Evolutionary conservation across 352 stramenopile genomes (phyloP), one percentile per base, ranked within the genome.

Genomic region (Pythium periplocum): DNA sequence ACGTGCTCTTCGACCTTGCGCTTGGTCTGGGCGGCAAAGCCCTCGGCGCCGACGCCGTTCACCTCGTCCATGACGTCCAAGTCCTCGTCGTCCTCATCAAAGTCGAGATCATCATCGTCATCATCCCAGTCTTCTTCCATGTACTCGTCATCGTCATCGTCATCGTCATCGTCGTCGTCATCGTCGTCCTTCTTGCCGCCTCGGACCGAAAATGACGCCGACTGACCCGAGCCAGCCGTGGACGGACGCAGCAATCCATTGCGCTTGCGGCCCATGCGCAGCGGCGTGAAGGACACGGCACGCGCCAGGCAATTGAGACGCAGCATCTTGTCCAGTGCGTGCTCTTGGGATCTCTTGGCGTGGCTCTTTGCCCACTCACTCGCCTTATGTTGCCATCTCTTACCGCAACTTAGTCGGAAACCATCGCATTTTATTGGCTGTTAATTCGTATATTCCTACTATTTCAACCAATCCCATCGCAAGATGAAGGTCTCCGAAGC

Each of bases 1-100:
- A 94, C 78, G 45, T 91, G 78, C 59, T 94, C 81, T 57, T 91
- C 78, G 7, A 89, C 59, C 38, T 78, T 75, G 48, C 69, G 75
- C 38, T 62, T 62, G 8, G 58, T 62, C 2, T 56, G 45, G 44
- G 62, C 61, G 32, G 68, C 52, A 5, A 59, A 40, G 35, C 12
- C 51, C 40, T 63, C 55, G 37, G 40, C 47, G 4, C 54, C 55
- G 26, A 57, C 48, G 40, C 70, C 59, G 40, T 64, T 47, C 44
- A 64, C 61, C 43, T 65, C 57, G n/a, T 71, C 56, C 4, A 57
- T n/a, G 26, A 70, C 63, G 4, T 68, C 64, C 30, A 69, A 45
- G 11, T 75, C 62, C n/a, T 81, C 65, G 38, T 69, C 70, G 36
- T 81, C 69, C 10, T 69, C 62, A 4, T 70, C 66, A 17, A 74